Conservation (phyloP, 345 rosid genomes). For the Gossypium sturtianum region DNA sequence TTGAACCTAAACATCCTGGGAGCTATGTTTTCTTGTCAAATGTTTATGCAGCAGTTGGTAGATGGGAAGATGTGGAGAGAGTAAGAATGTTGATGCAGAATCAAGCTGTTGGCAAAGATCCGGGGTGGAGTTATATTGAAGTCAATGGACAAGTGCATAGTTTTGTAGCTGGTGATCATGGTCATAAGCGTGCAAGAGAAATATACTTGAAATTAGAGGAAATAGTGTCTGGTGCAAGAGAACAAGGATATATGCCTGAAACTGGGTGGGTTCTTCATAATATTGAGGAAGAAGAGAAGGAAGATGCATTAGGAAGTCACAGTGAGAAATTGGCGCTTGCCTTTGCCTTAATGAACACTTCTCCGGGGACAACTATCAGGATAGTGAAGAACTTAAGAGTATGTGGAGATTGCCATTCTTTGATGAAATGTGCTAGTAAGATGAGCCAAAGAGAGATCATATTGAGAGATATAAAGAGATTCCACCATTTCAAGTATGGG, state of each 20-base stretch:
- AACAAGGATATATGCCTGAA: conserved; percentile 49
- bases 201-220: conserved; percentile 40
- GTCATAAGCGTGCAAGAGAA: conserved; percentile 34
- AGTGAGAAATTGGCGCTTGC: conserved; percentile 67
- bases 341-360: conserved; percentile 42
- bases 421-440: conserved; percentile 49
- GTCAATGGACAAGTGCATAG: conserved; percentile 40
- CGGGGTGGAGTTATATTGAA: conserved; percentile 54
- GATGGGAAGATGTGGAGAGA: conserved; percentile 40
- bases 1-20: conserved; percentile 51
- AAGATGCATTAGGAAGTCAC: conserved; percentile 45
- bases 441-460: conserved; percentile 42
- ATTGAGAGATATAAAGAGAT: conserved; percentile 53
- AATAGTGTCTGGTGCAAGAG: conserved; percentile 31
- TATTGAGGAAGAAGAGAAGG: conserved; percentile 66
- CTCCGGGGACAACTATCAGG: conserved; percentile 38
- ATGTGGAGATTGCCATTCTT: conserved; percentile 66
- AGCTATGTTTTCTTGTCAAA: conserved; percentile 48
- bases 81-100: conserved; percentile 28
- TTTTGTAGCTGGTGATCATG: conserved; percentile 44
- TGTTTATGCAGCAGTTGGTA: conserved; percentile 35
- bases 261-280: conserved; percentile 57
- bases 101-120: conserved; percentile 32
- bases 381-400: conserved; percentile 54
- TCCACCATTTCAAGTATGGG: conserved; percentile 64